A percentile compares a stretch with the other conserved stretches of the same genome.
These are phyloP conservation scores for Golubevia pallescens DNA, from an alignment of 1,284 basidiomycete species.

Conservation along the genomic window DNA sequence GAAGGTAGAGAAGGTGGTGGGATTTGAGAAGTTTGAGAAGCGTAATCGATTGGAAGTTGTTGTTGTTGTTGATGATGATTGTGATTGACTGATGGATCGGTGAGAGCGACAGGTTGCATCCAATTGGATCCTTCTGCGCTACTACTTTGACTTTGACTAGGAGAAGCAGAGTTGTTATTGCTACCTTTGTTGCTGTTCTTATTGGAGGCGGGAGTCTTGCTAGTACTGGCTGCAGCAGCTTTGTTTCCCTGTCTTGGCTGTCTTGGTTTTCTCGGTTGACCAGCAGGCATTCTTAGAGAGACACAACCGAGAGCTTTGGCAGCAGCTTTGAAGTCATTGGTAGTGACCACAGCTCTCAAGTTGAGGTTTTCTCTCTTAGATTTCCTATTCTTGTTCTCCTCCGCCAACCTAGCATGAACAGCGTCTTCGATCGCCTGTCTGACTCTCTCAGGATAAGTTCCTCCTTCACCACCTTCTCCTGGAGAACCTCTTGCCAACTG, in stretches of 20 bases:
- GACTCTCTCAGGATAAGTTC: neutral
- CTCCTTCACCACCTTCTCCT: neutral
- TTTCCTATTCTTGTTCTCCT: neutral
- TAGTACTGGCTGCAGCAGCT: neutral
- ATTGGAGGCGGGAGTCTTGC: neutral
- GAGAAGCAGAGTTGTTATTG: neutral
- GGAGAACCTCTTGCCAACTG: neutral
- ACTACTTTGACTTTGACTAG: neutral
- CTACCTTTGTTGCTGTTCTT: neutral
- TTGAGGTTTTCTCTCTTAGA: neutral
- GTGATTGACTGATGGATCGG: neutral
- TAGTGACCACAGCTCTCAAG: neutral
- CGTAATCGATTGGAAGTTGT: neutral
- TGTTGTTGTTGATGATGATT: no score
- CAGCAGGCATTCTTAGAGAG: neutral
- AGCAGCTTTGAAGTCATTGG: neutral
- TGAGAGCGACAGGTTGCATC: neutral
- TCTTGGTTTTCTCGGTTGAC: neutral
- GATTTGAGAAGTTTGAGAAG: neutral
- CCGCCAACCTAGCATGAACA: neutral
- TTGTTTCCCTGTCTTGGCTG: neutral
- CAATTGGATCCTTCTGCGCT: neutral
- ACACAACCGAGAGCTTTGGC: neutral
- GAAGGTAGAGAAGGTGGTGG: neutral
- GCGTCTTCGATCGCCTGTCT: neutral